Conservation (phyloP, 2,329 filamentous ascomycete species). For the Botryotinia calthae region DNA sequence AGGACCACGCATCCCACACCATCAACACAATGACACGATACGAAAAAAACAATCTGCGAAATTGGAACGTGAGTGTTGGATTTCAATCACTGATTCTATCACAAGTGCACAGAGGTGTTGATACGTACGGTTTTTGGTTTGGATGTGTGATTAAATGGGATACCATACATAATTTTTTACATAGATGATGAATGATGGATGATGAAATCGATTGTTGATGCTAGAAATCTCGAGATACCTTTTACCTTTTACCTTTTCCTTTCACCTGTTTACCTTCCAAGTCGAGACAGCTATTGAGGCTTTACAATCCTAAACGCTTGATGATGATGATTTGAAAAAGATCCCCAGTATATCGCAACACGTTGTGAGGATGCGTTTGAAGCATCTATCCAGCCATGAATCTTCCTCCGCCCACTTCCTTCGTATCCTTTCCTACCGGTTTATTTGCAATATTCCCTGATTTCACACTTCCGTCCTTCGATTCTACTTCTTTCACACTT, state of each 20-base stretch:
- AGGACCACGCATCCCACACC: neutral
- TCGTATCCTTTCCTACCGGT: neutral
- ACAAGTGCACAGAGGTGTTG: neutral
- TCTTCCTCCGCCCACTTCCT: neutral
- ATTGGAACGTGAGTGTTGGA: neutral
- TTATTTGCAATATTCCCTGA: neutral
- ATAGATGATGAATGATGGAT: neutral
- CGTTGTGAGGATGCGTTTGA: neutral
- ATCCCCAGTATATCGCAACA: neutral
- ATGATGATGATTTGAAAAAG: neutral
- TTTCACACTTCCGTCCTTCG: neutral
- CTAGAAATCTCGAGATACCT: neutral
- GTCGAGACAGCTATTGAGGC: neutral
- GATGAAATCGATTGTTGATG: neutral
- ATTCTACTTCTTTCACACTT: slow-evolving; percentile 22
- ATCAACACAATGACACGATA: neutral
- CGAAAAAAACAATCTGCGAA: neutral
- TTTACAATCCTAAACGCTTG: neutral
- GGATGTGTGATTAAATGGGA: neutral
- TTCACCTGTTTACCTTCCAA: neutral
- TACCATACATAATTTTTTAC: rapidly evolving
- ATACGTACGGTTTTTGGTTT: neutral
- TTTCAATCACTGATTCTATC: neutral
- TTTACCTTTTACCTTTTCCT: neutral
- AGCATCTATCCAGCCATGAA: slow-evolving; percentile 1